Evolutionary conservation across 2,329 filamentous ascomycete species (phyloP).

Genomic region (Cladosporium velox): DNA sequence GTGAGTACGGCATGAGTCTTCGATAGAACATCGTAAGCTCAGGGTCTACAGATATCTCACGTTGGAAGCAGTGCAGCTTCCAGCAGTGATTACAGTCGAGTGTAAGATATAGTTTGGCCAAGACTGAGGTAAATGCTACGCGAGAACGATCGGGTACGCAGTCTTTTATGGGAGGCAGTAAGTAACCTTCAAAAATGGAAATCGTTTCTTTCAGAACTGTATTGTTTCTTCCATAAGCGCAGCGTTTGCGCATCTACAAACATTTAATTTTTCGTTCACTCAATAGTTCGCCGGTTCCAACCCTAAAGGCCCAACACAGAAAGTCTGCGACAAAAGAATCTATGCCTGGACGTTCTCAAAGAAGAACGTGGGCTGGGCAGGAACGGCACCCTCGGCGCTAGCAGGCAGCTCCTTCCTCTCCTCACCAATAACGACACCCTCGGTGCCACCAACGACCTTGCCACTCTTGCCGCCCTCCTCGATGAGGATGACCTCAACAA

Average conservation of each 20-base stretch:
- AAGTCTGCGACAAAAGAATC: not conserved
- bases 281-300: not conserved
- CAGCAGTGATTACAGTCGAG: not conserved
- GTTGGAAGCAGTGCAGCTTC: not conserved
- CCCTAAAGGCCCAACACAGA: not conserved
- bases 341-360: slow-evolving; percentile 69
- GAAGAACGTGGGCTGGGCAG: slow-evolving; percentile 77
- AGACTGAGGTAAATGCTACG: not conserved
- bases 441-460: slow-evolving; percentile 54
- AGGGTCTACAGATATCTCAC: not conserved
- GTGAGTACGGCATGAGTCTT: not conserved
- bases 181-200: not conserved
- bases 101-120: not conserved
- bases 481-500: slow-evolving; percentile 71
- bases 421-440: slow-evolving; percentile 56
- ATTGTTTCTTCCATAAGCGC: not conserved
- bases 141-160: not conserved
- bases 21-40: not conserved
- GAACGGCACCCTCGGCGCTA: slow-evolving; percentile 72
- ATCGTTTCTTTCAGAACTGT: slow-evolving; percentile 5
- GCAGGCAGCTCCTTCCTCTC: slow-evolving; percentile 59
- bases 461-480: slow-evolving; percentile 70
- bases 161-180: not conserved
- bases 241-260: not conserved
- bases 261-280: not conserved